These are phyloP conservation scores for Coffea humblotiana DNA, from an alignment of 305 asterid genomes.

Conservation along the genomic window DNA sequence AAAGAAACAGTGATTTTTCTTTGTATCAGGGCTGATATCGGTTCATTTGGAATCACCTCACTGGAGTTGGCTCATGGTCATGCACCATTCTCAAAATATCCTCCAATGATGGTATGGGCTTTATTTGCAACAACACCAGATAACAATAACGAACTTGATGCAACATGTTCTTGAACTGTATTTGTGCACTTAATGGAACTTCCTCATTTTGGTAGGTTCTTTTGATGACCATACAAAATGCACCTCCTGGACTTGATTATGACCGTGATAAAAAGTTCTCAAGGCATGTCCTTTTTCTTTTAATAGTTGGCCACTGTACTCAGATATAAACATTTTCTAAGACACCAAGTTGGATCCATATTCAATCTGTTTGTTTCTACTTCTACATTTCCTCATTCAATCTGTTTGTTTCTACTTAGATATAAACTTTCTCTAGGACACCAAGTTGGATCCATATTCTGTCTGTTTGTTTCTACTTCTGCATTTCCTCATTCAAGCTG, in stretches of 20 bases:
- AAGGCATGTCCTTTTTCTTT: conserved; percentile 56
- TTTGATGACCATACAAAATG: conserved; percentile 97
- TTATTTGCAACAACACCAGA: conserved; percentile 12
- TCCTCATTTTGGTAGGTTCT: conserved; percentile 55
- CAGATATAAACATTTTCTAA: no score
- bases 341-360: no score
- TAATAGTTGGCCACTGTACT: no score
- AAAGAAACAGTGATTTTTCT: conserved; percentile 9
- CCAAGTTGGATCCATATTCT: no score
- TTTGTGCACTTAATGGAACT: background rate
- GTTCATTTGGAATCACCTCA: conserved; percentile 99
- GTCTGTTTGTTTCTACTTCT: no score
- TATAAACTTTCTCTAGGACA: no score
- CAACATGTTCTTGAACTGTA: conserved; percentile 11
- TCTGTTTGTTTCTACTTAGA: no score
- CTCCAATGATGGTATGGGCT: conserved; percentile 90
- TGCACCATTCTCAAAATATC: conserved; percentile 98
- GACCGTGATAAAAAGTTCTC: conserved; percentile 96
- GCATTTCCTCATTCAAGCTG: no score
- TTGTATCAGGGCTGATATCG: conserved; percentile 86
- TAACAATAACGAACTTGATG: background rate
- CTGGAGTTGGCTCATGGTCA: conserved; percentile 99
- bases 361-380: no score
- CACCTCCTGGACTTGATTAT: conserved; percentile 99
- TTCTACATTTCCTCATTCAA: no score